A percentile compares a stretch with the other conserved stretches of the same genome.
Conservation (phyloP, 805 yeast species). For the Millerago galiae region DNA sequence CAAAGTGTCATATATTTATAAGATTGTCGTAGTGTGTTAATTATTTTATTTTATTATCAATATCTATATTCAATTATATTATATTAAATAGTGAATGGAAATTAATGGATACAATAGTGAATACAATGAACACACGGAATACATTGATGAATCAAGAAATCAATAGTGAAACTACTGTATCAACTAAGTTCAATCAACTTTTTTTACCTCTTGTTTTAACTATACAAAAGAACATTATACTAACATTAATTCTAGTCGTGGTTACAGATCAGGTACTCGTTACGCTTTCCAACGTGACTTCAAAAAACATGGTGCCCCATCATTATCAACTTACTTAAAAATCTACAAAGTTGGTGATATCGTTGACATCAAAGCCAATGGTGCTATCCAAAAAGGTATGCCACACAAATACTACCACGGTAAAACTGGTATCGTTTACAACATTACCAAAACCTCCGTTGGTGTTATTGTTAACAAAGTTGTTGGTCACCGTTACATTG, state of each 20-base stretch:
- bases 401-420: constrained; percentile 99
- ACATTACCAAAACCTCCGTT: constrained; percentile 97
- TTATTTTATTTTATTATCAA: no score
- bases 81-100: no score
- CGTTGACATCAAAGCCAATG: constrained; percentile 98
- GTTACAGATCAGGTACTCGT: constrained; percentile 99
- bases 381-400: constrained; percentile 99
- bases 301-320: constrained; percentile 89
- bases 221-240: constrained; percentile 2
- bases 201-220: no score
- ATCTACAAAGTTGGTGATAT: constrained; percentile 98
- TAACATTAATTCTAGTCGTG: constrained; percentile 53
- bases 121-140: no score
- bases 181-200: no score
- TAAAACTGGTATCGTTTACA: constrained; percentile 98
- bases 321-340: constrained; percentile 96
- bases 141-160: no score
- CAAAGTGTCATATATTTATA: no score
- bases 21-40: no score
- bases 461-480: constrained; percentile 98
- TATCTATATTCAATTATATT: no score
- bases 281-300: constrained; percentile 99
- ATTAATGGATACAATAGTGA: no score
- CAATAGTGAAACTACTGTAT: no score
- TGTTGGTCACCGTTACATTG: constrained; percentile 98